phyloP scores from a whole-genome alignment of 108 stramenopile genomes.

The Pseudonitzschia delicatissima region DNA sequence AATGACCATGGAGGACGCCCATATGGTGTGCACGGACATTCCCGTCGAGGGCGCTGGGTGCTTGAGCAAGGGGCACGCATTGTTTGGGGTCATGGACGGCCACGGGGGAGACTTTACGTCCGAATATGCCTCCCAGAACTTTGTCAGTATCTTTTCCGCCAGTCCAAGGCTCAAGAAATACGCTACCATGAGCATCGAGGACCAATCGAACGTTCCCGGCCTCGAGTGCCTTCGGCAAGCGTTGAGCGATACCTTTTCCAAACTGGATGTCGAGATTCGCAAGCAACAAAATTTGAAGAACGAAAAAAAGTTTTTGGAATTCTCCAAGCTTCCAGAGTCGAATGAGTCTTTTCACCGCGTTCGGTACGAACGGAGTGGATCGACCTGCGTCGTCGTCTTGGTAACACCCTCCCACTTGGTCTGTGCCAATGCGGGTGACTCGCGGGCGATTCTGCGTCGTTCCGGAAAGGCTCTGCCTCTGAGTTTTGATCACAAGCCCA shows the following conservation, averaged over 20 bases:
- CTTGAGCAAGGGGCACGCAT: slow-evolving; percentile 47
- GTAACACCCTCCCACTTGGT: slow-evolving; percentile 88
- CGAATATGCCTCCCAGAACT: slow-evolving; percentile 56
- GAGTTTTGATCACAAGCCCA: slow-evolving; percentile 97
- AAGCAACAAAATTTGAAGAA: slow-evolving; percentile 26
- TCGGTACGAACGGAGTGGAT: slow-evolving; percentile 70
- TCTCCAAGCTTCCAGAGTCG: neutral
- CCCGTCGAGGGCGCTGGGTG: slow-evolving; percentile 25
- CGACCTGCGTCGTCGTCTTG: slow-evolving; percentile 85
- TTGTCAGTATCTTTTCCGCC: slow-evolving; percentile 51
- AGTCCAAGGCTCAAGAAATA: slow-evolving; percentile 54
- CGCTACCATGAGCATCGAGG: slow-evolving; percentile 32
- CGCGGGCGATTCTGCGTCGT: slow-evolving; percentile 75
- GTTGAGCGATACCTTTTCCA: slow-evolving; percentile 61
- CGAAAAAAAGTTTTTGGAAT: slow-evolving; percentile 1
- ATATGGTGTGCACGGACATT: slow-evolving; percentile 38
- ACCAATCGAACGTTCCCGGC: slow-evolving; percentile 50
- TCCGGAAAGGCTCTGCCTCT: slow-evolving; percentile 61
- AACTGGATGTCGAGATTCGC: slow-evolving; percentile 71
- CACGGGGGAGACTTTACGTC: slow-evolving; percentile 89
- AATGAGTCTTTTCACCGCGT: slow-evolving; percentile 1
- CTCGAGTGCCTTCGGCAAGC: slow-evolving; percentile 56
- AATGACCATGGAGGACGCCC: slow-evolving; percentile 81
- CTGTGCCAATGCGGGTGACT: slow-evolving; percentile 97
- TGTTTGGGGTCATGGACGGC: slow-evolving; percentile 89